Conservation (phyloP, 202 grass and related monocot species). For the Bolboschoenoplectus hybrid region DNA sequence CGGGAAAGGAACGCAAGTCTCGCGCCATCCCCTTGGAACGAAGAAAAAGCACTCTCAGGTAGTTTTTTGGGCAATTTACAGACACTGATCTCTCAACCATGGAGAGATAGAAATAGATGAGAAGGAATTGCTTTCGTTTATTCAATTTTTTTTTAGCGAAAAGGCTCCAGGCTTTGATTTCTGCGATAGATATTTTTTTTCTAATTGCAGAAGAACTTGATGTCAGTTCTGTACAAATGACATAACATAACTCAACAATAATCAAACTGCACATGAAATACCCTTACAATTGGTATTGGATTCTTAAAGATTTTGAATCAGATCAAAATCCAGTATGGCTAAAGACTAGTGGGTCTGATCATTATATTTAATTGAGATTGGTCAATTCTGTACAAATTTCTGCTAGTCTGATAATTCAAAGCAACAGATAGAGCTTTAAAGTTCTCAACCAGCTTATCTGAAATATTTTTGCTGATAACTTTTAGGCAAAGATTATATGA, state of each 20-base stretch:
- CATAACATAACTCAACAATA: background rate
- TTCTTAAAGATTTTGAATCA: background rate
- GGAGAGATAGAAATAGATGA: background rate
- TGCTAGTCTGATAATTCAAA: background rate
- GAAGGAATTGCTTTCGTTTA: slow-evolving; percentile 15
- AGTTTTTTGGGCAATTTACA: background rate
- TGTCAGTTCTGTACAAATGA: background rate
- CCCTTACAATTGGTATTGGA: background rate
- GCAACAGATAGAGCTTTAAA: background rate
- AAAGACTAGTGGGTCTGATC: slow-evolving; percentile 4
- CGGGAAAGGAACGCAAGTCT: background rate
- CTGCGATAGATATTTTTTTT: background rate
- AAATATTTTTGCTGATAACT: background rate
- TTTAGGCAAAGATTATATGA: background rate
- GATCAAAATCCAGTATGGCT: background rate
- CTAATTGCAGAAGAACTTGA: background rate
- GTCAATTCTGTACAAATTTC: background rate
- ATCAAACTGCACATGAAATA: background rate
- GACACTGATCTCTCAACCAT: background rate
- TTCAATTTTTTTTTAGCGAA: background rate
- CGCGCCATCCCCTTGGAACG: background rate
- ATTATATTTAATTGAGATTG: background rate
- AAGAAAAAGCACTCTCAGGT: background rate
- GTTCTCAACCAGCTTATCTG: background rate
- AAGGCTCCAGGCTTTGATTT: background rate